Base-by-base conservation (phyloP, 106 monocot species). In the Acanthochlamys bracteata region DNA sequence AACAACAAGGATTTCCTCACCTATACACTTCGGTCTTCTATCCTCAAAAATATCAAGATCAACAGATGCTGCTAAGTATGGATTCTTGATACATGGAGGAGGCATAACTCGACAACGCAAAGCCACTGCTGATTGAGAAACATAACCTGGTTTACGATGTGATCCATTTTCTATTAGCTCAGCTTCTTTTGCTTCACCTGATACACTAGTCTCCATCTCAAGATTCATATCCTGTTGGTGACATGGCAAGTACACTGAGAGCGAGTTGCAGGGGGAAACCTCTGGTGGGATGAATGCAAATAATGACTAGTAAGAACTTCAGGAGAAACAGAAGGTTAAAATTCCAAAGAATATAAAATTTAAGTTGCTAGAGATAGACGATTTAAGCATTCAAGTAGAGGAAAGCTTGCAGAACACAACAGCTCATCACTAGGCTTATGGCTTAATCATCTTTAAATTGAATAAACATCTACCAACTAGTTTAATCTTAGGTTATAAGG, bases 61-160 rank as follows among this genome's bases (percentile, higher is more conserved):
- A 39, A 70, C 68, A 15, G 68, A 42, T 46, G 82, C 67, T 64
- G 55, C 53, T 22, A 82, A 55, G 74, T 91, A 96, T 22, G 96
- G 96, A 74, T 96, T 96, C 63, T 80, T 91, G 54, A 96, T 81
- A 75, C 96, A 96, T 14, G 91, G 91, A 53, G 96, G 96, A 24
- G 96, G 91, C 82, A 88, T 88, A 54, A 88, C 87, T 19, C 85
- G 84, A 46, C 83, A 83, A 27, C 96, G 90, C 59, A 96, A 70
- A 71, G 96, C 90, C 45, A 96, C 74, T 47, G 91, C 96, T 24
- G 85, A 85, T 47, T 82, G 76, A 46, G 96, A 83, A 20, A 96
- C 85, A 77, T 88, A 88, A 68, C 46, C 79, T 2, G 58, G 55
- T 47, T 79, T 89, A 77, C 81, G 86, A 20, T 75, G 66, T 39